Evolutionary conservation across 1,284 basidiomycete genomes (phyloP).

Genomic region (Heimioporus retisporus): DNA sequence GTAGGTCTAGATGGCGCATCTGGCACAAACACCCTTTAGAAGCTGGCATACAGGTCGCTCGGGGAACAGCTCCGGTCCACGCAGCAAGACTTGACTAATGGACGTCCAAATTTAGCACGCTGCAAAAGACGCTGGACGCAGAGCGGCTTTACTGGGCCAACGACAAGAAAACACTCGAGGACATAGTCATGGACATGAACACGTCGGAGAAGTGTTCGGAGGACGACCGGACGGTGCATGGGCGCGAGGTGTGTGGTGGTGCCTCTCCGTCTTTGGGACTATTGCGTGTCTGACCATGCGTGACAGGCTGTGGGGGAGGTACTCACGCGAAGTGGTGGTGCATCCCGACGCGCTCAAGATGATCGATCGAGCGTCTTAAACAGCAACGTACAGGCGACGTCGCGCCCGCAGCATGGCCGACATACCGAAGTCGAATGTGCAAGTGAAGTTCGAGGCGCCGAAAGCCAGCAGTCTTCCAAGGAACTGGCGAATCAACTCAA

Average conservation of each 20-base stretch:
- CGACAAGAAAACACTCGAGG: conserved; percentile 86
- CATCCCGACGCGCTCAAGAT: conserved; percentile 87
- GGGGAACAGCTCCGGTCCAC: conserved; percentile 69
- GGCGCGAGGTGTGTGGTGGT: conserved; percentile 75
- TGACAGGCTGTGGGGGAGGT: conserved; percentile 82
- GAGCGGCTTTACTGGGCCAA: conserved; percentile 76
- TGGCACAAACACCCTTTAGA: too few relatives aligned
- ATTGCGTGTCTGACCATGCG: not conserved
- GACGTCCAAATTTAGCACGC: conserved; percentile 62
- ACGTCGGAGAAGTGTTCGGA: conserved; percentile 75
- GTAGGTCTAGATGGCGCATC: too few relatives aligned
- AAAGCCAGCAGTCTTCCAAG: conserved; percentile 55
- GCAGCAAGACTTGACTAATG: conserved; percentile 68
- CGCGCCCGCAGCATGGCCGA: conserved; percentile 65
- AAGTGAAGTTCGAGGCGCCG: conserved; percentile 74
- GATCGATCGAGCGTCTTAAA: conserved; percentile 67
- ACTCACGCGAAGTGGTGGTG: conserved; percentile 82
- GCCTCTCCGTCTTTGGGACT: conserved; percentile 68
- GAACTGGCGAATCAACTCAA: too few relatives aligned
- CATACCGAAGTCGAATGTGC: conserved; percentile 70
- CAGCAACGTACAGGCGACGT: conserved; percentile 64
- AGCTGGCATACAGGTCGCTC: conserved; percentile 46
- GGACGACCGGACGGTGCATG: conserved; percentile 69
- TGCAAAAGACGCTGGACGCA: conserved; percentile 71
- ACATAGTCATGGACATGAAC: conserved; percentile 80